phyloP scores from a whole-genome alignment of 2,329 filamentous ascomycete genomes.

The Didymella exigua region DNA sequence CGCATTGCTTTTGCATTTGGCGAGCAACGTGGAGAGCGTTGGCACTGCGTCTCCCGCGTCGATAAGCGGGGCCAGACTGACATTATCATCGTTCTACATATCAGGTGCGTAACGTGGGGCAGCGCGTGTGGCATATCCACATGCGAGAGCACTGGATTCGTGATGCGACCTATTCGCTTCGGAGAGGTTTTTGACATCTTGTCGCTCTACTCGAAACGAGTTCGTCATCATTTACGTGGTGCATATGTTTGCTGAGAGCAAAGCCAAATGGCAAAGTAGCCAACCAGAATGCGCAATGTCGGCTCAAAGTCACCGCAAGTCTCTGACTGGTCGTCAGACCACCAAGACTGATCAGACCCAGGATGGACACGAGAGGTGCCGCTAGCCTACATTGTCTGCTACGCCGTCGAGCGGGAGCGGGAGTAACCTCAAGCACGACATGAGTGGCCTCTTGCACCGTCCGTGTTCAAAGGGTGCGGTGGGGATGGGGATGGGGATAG shows the following conservation, averaged over 20 bases:
- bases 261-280: neutral
- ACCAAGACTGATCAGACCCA: conserved; percentile 36
- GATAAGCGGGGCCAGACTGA: conserved; percentile 19
- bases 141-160: no score
- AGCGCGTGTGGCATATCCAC: conserved; percentile 7
- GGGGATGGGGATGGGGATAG: neutral
- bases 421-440: conserved; percentile 32
- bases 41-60: conserved; percentile 20
- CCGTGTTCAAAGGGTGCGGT: neutral
- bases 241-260: neutral
- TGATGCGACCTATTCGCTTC: neutral
- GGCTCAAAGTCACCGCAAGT: neutral
- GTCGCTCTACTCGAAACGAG: neutral
- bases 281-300: neutral
- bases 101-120: conserved; percentile 2
- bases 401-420: conserved; percentile 42
- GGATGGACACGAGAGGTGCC: conserved; percentile 33
- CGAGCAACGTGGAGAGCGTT: conserved; percentile 28
- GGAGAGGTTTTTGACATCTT: neutral
- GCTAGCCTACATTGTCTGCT: conserved; percentile 29
- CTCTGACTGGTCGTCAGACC: conserved; percentile 3
- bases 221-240: neutral
- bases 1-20: conserved; percentile 12
- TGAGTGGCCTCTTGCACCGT: conserved; percentile 12
- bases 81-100: conserved; percentile 24